Percentiles rank a stretch among this genome's conserved stretches.
Conservation (phyloP, 2,329 filamentous ascomycete genomes). For the Cercospora janseana region DNA sequence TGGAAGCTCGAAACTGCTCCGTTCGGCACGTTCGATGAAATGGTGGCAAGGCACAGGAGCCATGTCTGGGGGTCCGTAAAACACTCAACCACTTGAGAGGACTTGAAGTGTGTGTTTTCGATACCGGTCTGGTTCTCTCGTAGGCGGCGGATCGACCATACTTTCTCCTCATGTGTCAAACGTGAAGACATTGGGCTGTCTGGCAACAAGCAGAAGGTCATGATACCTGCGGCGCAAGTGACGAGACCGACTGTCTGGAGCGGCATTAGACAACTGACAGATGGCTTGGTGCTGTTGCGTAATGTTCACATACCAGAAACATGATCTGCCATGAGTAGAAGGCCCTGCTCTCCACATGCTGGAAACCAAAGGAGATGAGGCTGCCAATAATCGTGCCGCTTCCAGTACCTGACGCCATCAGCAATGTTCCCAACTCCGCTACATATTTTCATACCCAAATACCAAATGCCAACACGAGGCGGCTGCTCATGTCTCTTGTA, state of each 20-base stretch:
- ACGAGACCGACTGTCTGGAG: slow-evolving; percentile 41
- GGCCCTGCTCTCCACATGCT: slow-evolving; percentile 41
- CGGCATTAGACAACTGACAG: background rate
- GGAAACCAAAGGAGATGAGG: slow-evolving; percentile 56
- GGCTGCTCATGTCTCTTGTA: slow-evolving; percentile 55
- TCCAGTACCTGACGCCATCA: slow-evolving; percentile 36
- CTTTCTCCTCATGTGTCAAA: slow-evolving; percentile 34
- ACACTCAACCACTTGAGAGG: slow-evolving; percentile 47
- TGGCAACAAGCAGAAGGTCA: slow-evolving; percentile 33
- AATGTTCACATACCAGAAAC: slow-evolving; percentile 40
- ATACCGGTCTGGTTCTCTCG: slow-evolving; percentile 52
- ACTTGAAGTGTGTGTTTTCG: slow-evolving; percentile 52
- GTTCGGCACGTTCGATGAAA: slow-evolving; percentile 40
- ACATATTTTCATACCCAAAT: slow-evolving; percentile 53
- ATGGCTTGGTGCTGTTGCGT: background rate
- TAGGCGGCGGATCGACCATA: slow-evolving; percentile 42
- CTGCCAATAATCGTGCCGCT: slow-evolving; percentile 58
- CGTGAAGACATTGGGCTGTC: slow-evolving; percentile 35
- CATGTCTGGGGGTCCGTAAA: slow-evolving; percentile 48
- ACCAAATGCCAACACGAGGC: slow-evolving; percentile 64
- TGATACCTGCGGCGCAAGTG: slow-evolving; percentile 42
- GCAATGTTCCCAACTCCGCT: background rate
- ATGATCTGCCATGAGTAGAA: slow-evolving; percentile 55
- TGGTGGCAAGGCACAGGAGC: slow-evolving; percentile 42
- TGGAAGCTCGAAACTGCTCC: slow-evolving; percentile 44